Evolutionary conservation across 2,329 filamentous ascomycete genomes (phyloP).

Genomic region (Diaporthe sp.): DNA sequence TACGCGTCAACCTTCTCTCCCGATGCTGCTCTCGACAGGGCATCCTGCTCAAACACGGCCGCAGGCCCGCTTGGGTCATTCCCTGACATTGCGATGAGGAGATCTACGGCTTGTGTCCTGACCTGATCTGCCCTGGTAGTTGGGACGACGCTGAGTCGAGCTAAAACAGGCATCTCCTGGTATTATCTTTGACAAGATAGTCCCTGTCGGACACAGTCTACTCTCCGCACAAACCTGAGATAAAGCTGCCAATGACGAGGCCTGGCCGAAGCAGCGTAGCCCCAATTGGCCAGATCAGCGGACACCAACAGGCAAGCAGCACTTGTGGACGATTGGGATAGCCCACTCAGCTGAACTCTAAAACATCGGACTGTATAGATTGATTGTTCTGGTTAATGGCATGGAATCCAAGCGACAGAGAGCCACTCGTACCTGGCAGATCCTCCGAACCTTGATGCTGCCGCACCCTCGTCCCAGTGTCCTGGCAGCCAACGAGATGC

Average conservation of each 20-base stretch:
- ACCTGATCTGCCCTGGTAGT: conserved; percentile 9
- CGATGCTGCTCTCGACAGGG: conserved; percentile 2
- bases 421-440: conserved; percentile 24
- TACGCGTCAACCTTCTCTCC: conserved; percentile 37
- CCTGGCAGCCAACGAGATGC: conserved; percentile 27
- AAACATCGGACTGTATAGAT: conserved; percentile 21
- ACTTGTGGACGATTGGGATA: background rate
- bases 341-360: conserved; percentile 23
- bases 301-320: background rate
- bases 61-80: background rate
- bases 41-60: conserved; percentile 5
- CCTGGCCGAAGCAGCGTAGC: background rate
- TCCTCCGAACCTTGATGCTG: conserved; percentile 30
- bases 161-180: background rate
- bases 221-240: conserved; percentile 24
- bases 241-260: conserved; percentile 14
- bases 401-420: conserved; percentile 26
- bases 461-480: conserved; percentile 11
- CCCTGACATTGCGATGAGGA: conserved; percentile 5
- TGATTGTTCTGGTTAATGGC: conserved; percentile 24
- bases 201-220: conserved; percentile 19
- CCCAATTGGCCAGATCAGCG: background rate
- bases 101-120: background rate
- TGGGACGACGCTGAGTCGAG: conserved; percentile 19
- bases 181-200: background rate